Evolutionary conservation across 208 protist genomes (phyloP).

Genomic region (Porcisia deanei): DNA sequence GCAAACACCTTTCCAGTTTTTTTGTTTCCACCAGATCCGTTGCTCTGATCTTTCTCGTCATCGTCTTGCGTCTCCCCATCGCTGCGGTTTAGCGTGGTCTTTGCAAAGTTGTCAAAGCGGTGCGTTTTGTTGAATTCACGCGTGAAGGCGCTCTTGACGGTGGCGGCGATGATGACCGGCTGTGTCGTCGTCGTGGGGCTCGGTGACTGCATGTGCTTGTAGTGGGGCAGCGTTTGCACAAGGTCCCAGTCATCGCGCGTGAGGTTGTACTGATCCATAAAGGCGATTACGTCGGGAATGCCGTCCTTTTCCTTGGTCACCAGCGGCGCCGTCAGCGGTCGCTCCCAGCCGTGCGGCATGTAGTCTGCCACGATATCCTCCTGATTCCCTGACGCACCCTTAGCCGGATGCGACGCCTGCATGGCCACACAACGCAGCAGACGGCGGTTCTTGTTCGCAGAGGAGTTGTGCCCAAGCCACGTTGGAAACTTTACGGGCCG

Average conservation of each 20-base stretch:
- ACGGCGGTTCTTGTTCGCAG: conserved; percentile 85
- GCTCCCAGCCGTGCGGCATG: conserved; percentile 79
- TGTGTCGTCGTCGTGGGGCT: conserved; percentile 7
- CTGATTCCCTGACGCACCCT: conserved; percentile 67
- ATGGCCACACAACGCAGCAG: conserved; percentile 68
- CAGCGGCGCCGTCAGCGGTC: conserved; percentile 57
- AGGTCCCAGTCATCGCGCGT: conserved; percentile 92
- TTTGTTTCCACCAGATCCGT: conserved; percentile 1
- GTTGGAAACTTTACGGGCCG: conserved; percentile 88
- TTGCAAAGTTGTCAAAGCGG: conserved; percentile 67
- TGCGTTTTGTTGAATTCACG: conserved; percentile 90
- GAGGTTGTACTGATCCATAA: conserved; percentile 89
- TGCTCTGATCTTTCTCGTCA: conserved; percentile 25
- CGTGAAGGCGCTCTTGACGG: conserved; percentile 89
- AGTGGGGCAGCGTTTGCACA: conserved; percentile 69
- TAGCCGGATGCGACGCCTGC: conserved; percentile 54
- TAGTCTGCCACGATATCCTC: conserved; percentile 87
- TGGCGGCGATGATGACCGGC: conserved; percentile 54
- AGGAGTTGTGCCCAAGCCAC: conserved; percentile 90
- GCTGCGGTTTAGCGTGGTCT: conserved; percentile 46
- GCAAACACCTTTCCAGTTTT: conserved; percentile 13
- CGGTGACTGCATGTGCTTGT: conserved; percentile 63
- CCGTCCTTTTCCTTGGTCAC: conserved; percentile 62
- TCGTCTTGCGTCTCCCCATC: conserved; percentile 24
- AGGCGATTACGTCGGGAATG: conserved; percentile 69